Evolutionary conservation across 768 basidiomycete genomes (phyloP), one percentile per base, ranked within the genome.

Genomic region (Macrolepiota fuliginosa): DNA sequence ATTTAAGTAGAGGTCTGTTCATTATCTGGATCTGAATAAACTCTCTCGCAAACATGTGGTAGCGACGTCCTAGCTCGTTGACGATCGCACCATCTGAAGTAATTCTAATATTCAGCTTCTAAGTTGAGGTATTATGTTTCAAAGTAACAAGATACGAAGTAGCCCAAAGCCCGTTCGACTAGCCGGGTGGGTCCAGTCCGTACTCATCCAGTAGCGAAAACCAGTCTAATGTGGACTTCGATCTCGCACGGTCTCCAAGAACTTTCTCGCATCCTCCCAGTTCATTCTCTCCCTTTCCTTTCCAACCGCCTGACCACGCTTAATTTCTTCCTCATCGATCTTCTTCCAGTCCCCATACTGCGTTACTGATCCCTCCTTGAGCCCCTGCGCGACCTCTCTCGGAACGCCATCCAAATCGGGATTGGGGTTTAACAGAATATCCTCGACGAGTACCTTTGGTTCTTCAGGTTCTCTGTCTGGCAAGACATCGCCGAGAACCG

Each of bases 211-310:
- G 29, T 32, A 7, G 29, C 29, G 7, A 32, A 32, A 32, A 3
- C 3, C 7, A 32, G 29, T 32, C 29, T 32, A 32, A n/a, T n/a
- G n/a, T 32, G 7, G 29, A 7, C 29, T 32, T 49, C 47, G 24
- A 49, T 19, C 24, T 36, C 22, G 32, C 3, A 45, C 27, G n/a
- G 39, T 35, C 17, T 19, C 39, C 19, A 61, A 27, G 55, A 79
- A 75, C 42, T 32, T 51, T 45, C 67, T 71, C 2, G 80, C 88
- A 53, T 85, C 85, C 54, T 79, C 73, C 91, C 91, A 93, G 0
- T 64, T 70, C 85, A 93, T 89, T 57, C 92, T 76, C 76, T 93
- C 91, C 54, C 89, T 79, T 72, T 91, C 90, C 71, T 93, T 93
- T 0, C 84, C 86, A 19, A 74, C 56, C 32, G 59, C 68, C 63